phyloP scores from a whole-genome alignment of 306 rosid species.

The Glycine tomentella region DNA sequence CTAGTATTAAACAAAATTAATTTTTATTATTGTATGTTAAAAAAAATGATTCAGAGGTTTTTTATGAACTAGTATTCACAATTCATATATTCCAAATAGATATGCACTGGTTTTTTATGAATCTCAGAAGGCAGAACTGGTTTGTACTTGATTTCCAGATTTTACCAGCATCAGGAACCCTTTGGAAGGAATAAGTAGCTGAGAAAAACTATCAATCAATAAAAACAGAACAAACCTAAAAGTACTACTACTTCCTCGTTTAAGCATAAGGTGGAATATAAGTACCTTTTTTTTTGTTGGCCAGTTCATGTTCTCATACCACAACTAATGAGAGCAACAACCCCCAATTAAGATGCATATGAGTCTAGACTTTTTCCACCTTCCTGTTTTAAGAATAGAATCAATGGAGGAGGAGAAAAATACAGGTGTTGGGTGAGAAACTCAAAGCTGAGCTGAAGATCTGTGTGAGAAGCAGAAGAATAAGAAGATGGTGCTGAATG shows the following conservation, averaged over 20 bases:
- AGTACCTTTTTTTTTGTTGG: conserved; percentile 7
- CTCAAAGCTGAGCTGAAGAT: conserved; percentile 54
- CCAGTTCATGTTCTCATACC: conserved; percentile 42
- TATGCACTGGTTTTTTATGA: too few species aligned
- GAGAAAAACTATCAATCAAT: conserved; percentile 19
- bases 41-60: too few species aligned
- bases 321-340: conserved; percentile 43
- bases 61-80: too few species aligned
- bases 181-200: conserved; percentile 29
- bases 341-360: conserved; percentile 45
- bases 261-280: conserved; percentile 9
- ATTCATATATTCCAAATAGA: too few species aligned
- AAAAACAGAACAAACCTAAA: conserved; percentile 36
- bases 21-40: too few species aligned
- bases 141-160: conserved; percentile 38
- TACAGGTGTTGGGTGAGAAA: conserved; percentile 31
- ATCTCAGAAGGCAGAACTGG: too few species aligned
- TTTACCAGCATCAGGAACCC: conserved; percentile 25
- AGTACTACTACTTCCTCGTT: conserved; percentile 33
- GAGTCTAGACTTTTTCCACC: too few species aligned
- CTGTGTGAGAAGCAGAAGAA: conserved; percentile 51
- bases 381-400: conserved; percentile 39
- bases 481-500: conserved; percentile 48
- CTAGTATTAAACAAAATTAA: too few species aligned
- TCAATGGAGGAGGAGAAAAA: conserved; percentile 19